Conservation (phyloP, 2,329 filamentous ascomycete species). For the Colletotrichum lini region DNA sequence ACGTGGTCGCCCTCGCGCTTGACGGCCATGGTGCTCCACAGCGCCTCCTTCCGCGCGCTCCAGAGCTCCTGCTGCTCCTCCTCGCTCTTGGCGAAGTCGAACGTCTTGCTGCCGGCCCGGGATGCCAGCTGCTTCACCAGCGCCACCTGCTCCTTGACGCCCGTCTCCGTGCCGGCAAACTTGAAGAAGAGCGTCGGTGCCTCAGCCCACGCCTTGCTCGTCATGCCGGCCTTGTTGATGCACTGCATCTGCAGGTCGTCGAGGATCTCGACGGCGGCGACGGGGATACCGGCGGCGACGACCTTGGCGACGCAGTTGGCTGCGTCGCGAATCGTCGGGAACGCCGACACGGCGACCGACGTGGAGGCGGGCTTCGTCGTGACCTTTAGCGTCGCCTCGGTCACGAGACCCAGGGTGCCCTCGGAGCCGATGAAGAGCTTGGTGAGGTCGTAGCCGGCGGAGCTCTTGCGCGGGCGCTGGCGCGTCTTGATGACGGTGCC, state of each 20-base stretch:
- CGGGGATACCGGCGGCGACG: constrained; percentile 84
- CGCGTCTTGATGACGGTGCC: constrained; percentile 92
- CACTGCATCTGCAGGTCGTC: constrained; percentile 90
- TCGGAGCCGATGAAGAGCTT: constrained; percentile 92
- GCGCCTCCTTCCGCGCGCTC: constrained; percentile 86
- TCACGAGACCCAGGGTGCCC: constrained; percentile 91
- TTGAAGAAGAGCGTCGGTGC: constrained; percentile 88
- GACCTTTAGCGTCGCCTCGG: constrained; percentile 90
- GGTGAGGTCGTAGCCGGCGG: constrained; percentile 92
- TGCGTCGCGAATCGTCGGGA: constrained; percentile 74
- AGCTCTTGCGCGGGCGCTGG: constrained; percentile 89
- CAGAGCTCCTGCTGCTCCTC: constrained; percentile 84
- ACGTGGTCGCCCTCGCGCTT: constrained; percentile 77
- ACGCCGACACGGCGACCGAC: constrained; percentile 81
- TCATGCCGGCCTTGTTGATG: constrained; percentile 77
- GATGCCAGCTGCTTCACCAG: constrained; percentile 76
- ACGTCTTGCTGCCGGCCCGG: constrained; percentile 73
- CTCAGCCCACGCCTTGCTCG: constrained; percentile 77
- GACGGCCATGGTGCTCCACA: constrained; percentile 84
- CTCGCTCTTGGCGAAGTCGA: constrained; percentile 81
- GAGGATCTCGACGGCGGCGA: constrained; percentile 93
- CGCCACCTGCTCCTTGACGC: constrained; percentile 84
- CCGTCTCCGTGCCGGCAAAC: constrained; percentile 78
- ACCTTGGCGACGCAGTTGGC: constrained; percentile 86
- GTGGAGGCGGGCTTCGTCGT: constrained; percentile 85